phyloP scores from a whole-genome alignment of 1,284 basidiomycete species.

The Marasmius sp. region DNA sequence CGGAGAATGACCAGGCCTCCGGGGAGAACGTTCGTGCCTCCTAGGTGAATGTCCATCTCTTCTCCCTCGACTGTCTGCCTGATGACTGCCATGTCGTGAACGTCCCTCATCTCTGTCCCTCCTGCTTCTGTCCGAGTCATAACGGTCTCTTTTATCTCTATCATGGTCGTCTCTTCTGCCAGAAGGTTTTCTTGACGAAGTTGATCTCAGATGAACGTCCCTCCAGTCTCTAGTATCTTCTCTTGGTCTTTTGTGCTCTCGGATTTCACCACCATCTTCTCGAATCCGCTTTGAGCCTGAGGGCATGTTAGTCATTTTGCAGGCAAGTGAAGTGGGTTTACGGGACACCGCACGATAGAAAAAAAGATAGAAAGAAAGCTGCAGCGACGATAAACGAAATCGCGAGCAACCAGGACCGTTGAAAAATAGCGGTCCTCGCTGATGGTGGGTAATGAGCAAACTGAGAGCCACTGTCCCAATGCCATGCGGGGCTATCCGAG shows the following conservation, averaged over 20 bases:
- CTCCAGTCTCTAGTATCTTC: constrained; percentile 74
- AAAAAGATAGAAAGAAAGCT: constrained; percentile 19
- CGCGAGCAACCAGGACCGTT: not conserved
- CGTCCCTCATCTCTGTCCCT: constrained; percentile 2
- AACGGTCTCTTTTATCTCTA: constrained; percentile 27
- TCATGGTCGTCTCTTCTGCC: constrained; percentile 36
- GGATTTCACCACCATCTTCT: constrained; percentile 46
- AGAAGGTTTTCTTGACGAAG: constrained; percentile 31
- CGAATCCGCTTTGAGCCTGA: constrained; percentile 80
- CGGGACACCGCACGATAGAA: constrained; percentile 79
- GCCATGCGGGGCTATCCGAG: no score
- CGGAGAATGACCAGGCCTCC: not conserved
- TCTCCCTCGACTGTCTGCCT: not conserved
- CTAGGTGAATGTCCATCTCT: not conserved
- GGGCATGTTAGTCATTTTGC: constrained; percentile 76
- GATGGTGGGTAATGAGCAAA: no score
- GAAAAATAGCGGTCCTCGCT: no score
- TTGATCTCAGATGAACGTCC: constrained; percentile 63
- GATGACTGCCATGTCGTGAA: not conserved
- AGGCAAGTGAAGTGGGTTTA: constrained; percentile 57
- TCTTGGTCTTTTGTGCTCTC: constrained; percentile 50
- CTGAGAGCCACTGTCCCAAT: no score
- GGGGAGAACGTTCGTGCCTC: not conserved
- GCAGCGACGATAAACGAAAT: not conserved
- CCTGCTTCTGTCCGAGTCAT: constrained; percentile 12